Conservation (phyloP, 257 asterid genomes). For the Nemophila menziesii region DNA sequence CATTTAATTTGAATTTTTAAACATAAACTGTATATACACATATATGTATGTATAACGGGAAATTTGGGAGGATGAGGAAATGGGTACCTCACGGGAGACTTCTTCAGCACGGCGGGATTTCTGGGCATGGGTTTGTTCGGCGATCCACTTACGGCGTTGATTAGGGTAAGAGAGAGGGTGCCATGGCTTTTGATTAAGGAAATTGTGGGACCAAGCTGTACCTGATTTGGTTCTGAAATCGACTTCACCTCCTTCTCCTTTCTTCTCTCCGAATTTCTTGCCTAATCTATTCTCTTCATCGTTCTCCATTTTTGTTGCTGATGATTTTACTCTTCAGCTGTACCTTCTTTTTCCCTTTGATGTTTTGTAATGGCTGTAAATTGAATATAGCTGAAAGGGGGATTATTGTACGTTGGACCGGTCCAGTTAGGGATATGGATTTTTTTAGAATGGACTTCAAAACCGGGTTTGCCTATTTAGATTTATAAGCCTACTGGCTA, state of each 20-base stretch:
- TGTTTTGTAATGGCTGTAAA: not conserved
- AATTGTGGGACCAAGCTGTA: slow-evolving; percentile 94
- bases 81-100: slow-evolving; percentile 73
- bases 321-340: not conserved
- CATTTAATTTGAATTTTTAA: not conserved
- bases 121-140: slow-evolving; percentile 86
- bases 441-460: too few relatives aligned
- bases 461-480: too few relatives aligned
- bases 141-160: slow-evolving; percentile 99
- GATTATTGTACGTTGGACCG: not conserved
- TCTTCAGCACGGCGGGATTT: slow-evolving; percentile 67
- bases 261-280: slow-evolving; percentile 57
- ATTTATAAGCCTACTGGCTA: too few relatives aligned
- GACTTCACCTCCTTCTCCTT: slow-evolving; percentile 44
- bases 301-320: slow-evolving; percentile 33
- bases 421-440: not conserved
- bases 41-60: not conserved
- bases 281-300: slow-evolving; percentile 49
- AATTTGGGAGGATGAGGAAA: too few relatives aligned
- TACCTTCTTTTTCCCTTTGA: not conserved
- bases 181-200: slow-evolving; percentile 98
- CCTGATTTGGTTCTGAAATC: slow-evolving; percentile 88
- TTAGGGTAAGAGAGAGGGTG: slow-evolving; percentile 98
- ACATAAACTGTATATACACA: not conserved
- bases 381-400: not conserved